A percentile compares a stretch with the other conserved stretches of the same genome.
Conservation (phyloP, 768 basidiomycete species). For the Termitomyces sp. region DNA sequence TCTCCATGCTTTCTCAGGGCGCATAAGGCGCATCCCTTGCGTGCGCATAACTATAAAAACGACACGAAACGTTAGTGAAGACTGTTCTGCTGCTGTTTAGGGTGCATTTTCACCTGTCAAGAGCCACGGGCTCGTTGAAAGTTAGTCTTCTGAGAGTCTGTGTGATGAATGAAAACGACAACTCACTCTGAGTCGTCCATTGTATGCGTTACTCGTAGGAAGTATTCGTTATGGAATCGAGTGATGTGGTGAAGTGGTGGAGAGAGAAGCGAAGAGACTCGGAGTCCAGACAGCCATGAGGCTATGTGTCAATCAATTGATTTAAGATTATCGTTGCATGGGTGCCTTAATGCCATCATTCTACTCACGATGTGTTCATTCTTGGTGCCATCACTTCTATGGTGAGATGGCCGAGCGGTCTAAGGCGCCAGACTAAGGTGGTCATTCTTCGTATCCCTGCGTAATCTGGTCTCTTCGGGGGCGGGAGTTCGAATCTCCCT, state of each 20-base stretch:
- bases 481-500: conserved; percentile 18
- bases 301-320: too few species aligned
- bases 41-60: conserved; percentile 34
- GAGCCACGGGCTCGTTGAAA: conserved; percentile 26
- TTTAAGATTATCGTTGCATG: too few species aligned
- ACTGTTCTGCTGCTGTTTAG: not conserved
- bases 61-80: not conserved
- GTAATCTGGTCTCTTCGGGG: conserved; percentile 18
- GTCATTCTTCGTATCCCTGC: too few species aligned
- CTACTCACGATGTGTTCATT: too few species aligned
- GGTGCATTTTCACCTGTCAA: conserved; percentile 24
- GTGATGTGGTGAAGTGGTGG: too few species aligned
- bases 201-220: not conserved
- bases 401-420: conserved; percentile 74
- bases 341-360: too few species aligned
- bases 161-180: not conserved
- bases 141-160: not conserved
- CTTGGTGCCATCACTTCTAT: too few species aligned
- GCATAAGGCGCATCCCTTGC: conserved; percentile 44
- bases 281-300: too few species aligned
- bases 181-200: conserved; percentile 7
- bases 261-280: too few species aligned
- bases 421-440: conserved; percentile 72
- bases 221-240: too few species aligned
- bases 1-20: conserved; percentile 63